A percentile compares a stretch with the other conserved stretches of the same genome.
Conservation (phyloP, 225 moss, liverwort and hornwort species). For the Rhytidiadelphus loreus region DNA sequence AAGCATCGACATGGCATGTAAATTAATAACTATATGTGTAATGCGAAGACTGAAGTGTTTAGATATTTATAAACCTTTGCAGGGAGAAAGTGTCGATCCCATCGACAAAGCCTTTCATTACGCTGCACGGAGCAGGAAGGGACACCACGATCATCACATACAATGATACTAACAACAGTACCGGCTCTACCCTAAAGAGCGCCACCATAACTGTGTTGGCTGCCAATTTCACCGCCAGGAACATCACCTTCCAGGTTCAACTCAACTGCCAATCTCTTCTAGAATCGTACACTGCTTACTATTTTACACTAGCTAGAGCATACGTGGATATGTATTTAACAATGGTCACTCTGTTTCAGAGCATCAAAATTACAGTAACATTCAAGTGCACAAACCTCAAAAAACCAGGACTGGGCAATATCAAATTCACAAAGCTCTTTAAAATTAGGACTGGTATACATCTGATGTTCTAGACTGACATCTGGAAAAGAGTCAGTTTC, state of each 20-base stretch:
- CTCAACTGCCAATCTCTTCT: background rate
- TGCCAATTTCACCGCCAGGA: slow-evolving; percentile 35
- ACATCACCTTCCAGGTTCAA: slow-evolving; percentile 42
- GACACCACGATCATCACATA: slow-evolving; percentile 16
- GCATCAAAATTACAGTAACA: background rate
- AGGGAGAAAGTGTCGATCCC: slow-evolving; percentile 54
- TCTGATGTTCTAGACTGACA: background rate
- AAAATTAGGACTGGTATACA: background rate
- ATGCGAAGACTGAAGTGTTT: background rate
- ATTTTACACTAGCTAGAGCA: background rate
- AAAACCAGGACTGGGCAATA: background rate
- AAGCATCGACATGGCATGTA: background rate
- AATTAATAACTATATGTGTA: too few species aligned
- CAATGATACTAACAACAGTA: slow-evolving; percentile 26
- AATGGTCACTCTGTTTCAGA: background rate
- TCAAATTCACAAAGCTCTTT: background rate
- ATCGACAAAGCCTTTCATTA: slow-evolving; percentile 37
- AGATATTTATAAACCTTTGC: background rate
- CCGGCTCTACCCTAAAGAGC: slow-evolving; percentile 25
- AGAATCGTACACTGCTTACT: background rate
- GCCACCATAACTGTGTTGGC: slow-evolving; percentile 31
- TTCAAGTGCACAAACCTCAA: background rate
- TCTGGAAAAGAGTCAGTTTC: background rate
- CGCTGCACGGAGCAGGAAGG: slow-evolving; percentile 39
- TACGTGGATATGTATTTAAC: background rate